Percentiles rank a stretch among this genome's conserved stretches.
phyloP scores from a whole-genome alignment of 805 yeast species.

The Ascoidea tarda region DNA sequence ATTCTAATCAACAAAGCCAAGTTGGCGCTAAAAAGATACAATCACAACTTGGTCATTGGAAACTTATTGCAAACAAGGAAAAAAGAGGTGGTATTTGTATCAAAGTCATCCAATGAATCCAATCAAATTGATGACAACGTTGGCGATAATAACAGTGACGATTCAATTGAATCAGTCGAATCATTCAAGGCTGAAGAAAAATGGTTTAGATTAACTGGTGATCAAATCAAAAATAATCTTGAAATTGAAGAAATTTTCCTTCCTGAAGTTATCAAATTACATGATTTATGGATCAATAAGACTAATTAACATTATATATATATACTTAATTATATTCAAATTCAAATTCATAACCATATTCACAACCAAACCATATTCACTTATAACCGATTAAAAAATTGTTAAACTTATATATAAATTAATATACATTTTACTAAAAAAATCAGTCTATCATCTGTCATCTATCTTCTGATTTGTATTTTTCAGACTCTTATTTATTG shows the following conservation, averaged over 20 bases:
- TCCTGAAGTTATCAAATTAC: slow-evolving; percentile 59
- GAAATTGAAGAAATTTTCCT: slow-evolving; percentile 75
- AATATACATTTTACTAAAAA: too few species aligned
- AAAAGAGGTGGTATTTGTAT: slow-evolving; percentile 76
- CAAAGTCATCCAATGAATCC: slow-evolving; percentile 19
- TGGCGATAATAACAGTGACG: neutral
- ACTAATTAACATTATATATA: neutral
- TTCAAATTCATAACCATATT: neutral
- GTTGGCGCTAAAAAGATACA: slow-evolving; percentile 69
- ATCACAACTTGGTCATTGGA: slow-evolving; percentile 91
- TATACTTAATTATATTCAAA: neutral
- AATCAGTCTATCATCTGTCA: too few species aligned
- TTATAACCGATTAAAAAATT: neutral
- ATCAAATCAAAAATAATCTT: slow-evolving; percentile 23
- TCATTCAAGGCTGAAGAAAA: slow-evolving; percentile 1
- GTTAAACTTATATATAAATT: too few species aligned
- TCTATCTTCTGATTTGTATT: too few species aligned
- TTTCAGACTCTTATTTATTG: too few species aligned
- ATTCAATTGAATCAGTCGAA: too few species aligned
- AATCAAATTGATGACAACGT: too few species aligned
- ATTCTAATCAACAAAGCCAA: slow-evolving; percentile 63
- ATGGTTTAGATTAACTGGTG: slow-evolving; percentile 38
- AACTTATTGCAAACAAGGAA: slow-evolving; percentile 84
- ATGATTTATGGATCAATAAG: slow-evolving; percentile 42
- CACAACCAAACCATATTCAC: slow-evolving; percentile 3